Base-by-base conservation (phyloP, 2,329 filamentous ascomycete species). In the Lachnellula arida region DNA sequence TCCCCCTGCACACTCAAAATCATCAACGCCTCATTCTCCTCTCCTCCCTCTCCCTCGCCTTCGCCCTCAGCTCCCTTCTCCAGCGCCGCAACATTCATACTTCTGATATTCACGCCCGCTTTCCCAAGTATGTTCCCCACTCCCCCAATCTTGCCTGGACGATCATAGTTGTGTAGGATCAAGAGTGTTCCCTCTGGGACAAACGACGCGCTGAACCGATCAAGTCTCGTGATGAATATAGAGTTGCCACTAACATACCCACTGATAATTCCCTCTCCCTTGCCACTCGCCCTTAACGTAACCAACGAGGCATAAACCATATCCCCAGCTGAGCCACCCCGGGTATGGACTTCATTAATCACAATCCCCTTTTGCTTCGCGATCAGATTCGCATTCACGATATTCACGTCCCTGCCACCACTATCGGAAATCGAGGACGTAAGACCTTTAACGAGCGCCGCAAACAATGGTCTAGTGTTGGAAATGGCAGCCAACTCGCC, bases 161-260 rank as follows among this genome's bases (percentile, higher is more conserved):
- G 80, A 67, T 94, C 89, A 65, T 89, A 91, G 73, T 93, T 93
- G 67, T 90, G 82, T 65, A 90, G 81, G 57, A 93, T 86, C n/a
- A 92, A 76, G 56, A 93, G 70, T 0, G 83, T 89, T 0, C 89
- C 89, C 57, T 87, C 81, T 0, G 89, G 88, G 11, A 82, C 78
- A 62, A 94, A 93, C 4, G 82, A 84, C 0, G 87, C 87, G 40
- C 80, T 82, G 74, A 93, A 94, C 1, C 85, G 80, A 65, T 85
- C 88, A 8, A 94, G 74, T 25, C 87, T 81, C 28, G 83, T 87
- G 64, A 94, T 92, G 70, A 84, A 88, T 9, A 84, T 76, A 11
- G 75, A 76, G 59, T 83, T 81, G 32, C 82, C 84, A 8, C 78
- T 81, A 2, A 87, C 83, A 67, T 87, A 89, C 1, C 87, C 87